Conservation (phyloP, 2,329 filamentous ascomycete species). For the Calonectria multiphialidica region DNA sequence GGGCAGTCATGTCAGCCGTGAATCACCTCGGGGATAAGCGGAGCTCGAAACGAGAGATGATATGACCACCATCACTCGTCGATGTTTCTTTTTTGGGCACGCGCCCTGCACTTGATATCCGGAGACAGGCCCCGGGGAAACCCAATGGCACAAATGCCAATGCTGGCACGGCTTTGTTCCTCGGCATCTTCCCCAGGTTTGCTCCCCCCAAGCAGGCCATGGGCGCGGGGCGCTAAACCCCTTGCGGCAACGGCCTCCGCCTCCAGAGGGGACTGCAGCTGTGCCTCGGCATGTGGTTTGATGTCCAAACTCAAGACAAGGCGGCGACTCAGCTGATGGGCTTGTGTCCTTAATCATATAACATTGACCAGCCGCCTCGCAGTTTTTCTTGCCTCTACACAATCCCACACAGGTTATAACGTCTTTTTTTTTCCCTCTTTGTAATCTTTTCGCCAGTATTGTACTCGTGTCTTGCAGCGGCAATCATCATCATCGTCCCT, state of each 20-base stretch:
- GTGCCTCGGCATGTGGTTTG: constrained; percentile 43
- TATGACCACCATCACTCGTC: background rate
- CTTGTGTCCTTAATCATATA: constrained; percentile 33
- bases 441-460: constrained; percentile 7
- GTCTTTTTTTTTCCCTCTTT: background rate
- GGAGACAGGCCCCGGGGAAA: background rate
- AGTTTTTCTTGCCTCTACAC: background rate
- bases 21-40: constrained; percentile 1
- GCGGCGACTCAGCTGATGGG: constrained; percentile 35
- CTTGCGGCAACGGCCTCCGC: constrained; percentile 24
- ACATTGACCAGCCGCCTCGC: constrained; percentile 7
- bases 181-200: constrained; percentile 46
- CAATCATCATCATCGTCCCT: constrained; percentile 25
- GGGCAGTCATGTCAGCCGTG: background rate
- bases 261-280: constrained; percentile 22
- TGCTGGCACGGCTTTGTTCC: constrained; percentile 32
- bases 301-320: constrained; percentile 5
- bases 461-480: background rate
- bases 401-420: background rate
- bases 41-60: background rate
- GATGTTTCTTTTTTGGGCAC: background rate
- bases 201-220: background rate
- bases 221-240: constrained; percentile 25
- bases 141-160: constrained; percentile 18
- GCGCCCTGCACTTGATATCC: background rate